A percentile compares a stretch with the other conserved stretches of the same genome.
Conservation (phyloP, 2,329 filamentous ascomycete species). For the Trichoderma hamatum region DNA sequence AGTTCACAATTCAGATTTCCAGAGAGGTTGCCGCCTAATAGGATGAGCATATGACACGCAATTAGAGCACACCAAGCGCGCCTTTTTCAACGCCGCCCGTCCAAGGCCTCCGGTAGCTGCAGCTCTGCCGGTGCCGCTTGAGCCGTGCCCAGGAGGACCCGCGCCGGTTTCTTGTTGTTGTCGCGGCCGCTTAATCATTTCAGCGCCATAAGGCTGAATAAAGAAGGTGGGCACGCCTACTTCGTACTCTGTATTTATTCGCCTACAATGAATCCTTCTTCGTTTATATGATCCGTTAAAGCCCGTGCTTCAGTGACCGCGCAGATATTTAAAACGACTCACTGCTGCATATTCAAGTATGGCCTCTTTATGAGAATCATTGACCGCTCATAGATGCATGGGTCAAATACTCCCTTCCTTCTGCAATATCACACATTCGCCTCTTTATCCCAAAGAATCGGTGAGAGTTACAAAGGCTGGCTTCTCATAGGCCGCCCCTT, state of each 20-base stretch:
- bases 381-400: constrained; percentile 13
- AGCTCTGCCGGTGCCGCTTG: constrained; percentile 19
- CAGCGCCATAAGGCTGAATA: background rate
- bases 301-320: background rate
- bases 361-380: background rate
- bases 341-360: background rate
- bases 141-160: constrained; percentile 1
- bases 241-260: background rate
- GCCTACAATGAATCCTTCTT: background rate
- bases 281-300: background rate
- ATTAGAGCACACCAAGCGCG: background rate
- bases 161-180: background rate
- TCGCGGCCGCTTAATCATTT: background rate
- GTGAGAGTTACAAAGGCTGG: constrained; percentile 12
- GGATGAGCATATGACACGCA: constrained; percentile 9
- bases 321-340: background rate
- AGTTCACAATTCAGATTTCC: background rate
- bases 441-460: constrained; percentile 2
- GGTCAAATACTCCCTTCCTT: background rate
- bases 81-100: background rate
- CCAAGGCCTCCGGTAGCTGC: constrained; percentile 8
- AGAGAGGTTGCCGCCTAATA: background rate
- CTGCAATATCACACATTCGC: background rate
- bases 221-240: background rate
- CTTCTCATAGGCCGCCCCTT: constrained; percentile 5